Evolutionary conservation across 73 alveolate genomes (phyloP).

Genomic region (Paramecium sonneborni): DNA sequence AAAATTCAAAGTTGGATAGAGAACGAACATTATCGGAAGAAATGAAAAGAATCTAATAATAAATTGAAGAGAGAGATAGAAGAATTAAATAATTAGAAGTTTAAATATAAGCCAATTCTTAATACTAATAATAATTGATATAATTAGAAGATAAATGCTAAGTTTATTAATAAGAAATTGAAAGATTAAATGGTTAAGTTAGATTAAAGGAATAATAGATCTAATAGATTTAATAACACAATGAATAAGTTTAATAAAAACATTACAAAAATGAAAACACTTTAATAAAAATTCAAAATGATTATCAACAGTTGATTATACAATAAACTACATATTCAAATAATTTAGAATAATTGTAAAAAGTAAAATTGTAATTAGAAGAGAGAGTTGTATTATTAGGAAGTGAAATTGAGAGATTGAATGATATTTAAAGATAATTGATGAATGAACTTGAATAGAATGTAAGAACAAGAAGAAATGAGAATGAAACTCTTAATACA

Average conservation of each 20-base stretch:
- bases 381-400: slow-evolving; percentile 37
- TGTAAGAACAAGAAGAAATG: neutral
- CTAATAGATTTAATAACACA: neutral
- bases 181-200: neutral
- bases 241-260: neutral
- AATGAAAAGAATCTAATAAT: neutral
- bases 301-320: neutral
- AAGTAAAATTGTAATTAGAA: slow-evolving; percentile 11
- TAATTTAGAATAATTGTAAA: neutral
- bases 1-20: neutral
- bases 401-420: slow-evolving; percentile 33
- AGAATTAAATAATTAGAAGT: slow-evolving; percentile 10
- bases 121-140: neutral
- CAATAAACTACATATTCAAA: neutral
- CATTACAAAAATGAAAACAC: slow-evolving; percentile 7
- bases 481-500: neutral
- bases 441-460: neutral
- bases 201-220: slow-evolving; percentile 28
- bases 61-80: slow-evolving; percentile 6
- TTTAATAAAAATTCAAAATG: neutral
- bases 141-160: neutral
- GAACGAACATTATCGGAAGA: neutral
- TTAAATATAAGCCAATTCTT: neutral
- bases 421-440: neutral
- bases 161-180: neutral